Percentiles rank a stretch among this genome's conserved stretches.
Conservation (phyloP, 495 filamentous ascomycete species). For the Melanomma pulvis-pyrius region DNA sequence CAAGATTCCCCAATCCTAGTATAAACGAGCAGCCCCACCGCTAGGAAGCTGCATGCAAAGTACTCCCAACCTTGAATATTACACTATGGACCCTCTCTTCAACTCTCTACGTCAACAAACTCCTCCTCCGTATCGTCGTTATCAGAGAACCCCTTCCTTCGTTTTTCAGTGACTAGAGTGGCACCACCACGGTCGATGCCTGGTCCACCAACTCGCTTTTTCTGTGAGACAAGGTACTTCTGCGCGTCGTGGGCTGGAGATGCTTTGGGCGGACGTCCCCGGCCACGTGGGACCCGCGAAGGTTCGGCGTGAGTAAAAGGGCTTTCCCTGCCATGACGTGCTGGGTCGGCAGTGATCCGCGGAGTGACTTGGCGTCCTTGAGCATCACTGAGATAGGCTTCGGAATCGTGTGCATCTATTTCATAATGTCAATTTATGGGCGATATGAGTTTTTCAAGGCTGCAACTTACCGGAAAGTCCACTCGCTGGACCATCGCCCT, state of each 20-base stretch:
- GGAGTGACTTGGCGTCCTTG: conserved; percentile 46
- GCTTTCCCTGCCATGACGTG: not conserved
- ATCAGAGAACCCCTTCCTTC: conserved; percentile 48
- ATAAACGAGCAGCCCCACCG: too few relatives aligned
- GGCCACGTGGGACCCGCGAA: conserved; percentile 12
- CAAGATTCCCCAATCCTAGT: too few relatives aligned
- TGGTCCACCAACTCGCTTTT: conserved; percentile 54
- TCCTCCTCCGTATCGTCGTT: conserved; percentile 51
- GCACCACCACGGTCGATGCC: conserved; percentile 53
- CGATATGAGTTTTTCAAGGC: not conserved
- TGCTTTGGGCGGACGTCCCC: conserved; percentile 49
- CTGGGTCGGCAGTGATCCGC: conserved; percentile 28
- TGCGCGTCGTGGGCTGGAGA: conserved; percentile 49
- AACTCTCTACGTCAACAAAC: conserved; percentile 35
- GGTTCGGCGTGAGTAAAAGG: not conserved
- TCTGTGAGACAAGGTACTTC: conserved; percentile 46
- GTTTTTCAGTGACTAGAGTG: conserved; percentile 48
- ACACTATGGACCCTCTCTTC: not conserved
- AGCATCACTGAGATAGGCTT: conserved; percentile 45
- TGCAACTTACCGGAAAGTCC: conserved; percentile 44
- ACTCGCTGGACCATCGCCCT: conserved; percentile 66
- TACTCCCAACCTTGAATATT: not conserved
- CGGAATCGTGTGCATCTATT: conserved; percentile 40
- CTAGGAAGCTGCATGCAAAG: too few relatives aligned
- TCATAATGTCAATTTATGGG: not conserved